Conservation (phyloP, 805 yeast species). For the Kockiozyma suomiensis region DNA sequence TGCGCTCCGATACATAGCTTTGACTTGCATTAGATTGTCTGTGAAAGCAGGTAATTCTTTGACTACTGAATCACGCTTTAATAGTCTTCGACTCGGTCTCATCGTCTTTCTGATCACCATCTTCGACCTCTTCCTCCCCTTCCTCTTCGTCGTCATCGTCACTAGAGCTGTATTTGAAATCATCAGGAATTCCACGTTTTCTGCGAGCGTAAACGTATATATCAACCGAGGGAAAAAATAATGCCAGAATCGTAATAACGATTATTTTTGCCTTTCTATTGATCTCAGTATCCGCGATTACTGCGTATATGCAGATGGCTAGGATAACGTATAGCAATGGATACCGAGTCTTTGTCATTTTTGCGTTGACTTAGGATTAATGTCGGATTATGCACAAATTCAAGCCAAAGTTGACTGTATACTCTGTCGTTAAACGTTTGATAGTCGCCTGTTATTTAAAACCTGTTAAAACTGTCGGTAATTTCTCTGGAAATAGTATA, state of each 20-base stretch:
- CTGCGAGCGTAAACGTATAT: slow-evolving; percentile 16
- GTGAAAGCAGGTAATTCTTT: too few relatives aligned
- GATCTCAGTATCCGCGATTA: slow-evolving; percentile 10
- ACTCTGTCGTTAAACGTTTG: too few relatives aligned
- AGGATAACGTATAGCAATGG: slow-evolving; percentile 19
- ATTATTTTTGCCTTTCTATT: slow-evolving; percentile 4
- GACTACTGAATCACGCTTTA: too few relatives aligned
- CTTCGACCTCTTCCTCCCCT: slow-evolving; percentile 2
- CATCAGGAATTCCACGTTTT: slow-evolving; percentile 21
- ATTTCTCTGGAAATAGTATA: too few relatives aligned
- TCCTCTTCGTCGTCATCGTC: slow-evolving; percentile 14
- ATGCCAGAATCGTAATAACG: slow-evolving; percentile 7
- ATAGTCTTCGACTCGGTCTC: too few relatives aligned
- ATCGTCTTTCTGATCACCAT: neutral
- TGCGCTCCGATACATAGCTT: too few relatives aligned
- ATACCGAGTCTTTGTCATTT: slow-evolving; percentile 13
- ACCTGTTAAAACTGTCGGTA: too few relatives aligned
- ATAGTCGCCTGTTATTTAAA: too few relatives aligned
- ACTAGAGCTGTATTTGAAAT: slow-evolving; percentile 15
- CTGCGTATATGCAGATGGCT: slow-evolving; percentile 14
- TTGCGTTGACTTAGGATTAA: too few relatives aligned
- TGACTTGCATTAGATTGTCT: too few relatives aligned
- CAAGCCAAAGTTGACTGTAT: too few relatives aligned
- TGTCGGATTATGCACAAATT: too few relatives aligned
- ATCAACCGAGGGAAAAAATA: slow-evolving; percentile 24